Percentiles rank a stretch among this genome's conserved stretches.
Conservation (phyloP, 1,139 yeast genomes). For the Taiozyma sp. region DNA sequence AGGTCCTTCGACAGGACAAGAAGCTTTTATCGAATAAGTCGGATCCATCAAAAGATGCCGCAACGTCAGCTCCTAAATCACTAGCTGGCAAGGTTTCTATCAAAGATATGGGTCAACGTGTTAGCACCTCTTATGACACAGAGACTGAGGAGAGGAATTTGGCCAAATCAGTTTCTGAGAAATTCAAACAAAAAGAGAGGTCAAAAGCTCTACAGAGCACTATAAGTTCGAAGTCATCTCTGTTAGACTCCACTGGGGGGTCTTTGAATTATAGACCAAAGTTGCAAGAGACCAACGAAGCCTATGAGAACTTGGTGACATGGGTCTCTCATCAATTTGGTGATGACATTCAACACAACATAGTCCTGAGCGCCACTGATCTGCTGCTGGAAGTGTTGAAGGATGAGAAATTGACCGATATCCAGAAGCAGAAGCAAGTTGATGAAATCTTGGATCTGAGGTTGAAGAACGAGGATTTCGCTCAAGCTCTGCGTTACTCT, state of each 20-base stretch:
- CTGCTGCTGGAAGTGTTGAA: conserved; percentile 57
- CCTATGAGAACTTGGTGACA: conserved; percentile 41
- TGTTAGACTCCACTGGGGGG: conserved; percentile 31
- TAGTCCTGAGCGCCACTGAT: conserved; percentile 57
- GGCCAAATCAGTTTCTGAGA: conserved; percentile 22
- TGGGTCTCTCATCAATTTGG: conserved; percentile 48
- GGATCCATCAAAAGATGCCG: conserved; percentile 39
- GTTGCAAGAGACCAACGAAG: conserved; percentile 38
- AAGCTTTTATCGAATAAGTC: conserved; percentile 37
- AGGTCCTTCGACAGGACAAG: conserved; percentile 60
- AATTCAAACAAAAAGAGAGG: conserved; percentile 11
- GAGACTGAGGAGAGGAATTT: conserved; percentile 18
- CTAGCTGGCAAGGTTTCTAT: conserved; percentile 60
- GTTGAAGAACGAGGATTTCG: conserved; percentile 44
- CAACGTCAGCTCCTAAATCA: conserved; percentile 61
- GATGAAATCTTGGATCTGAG: conserved; percentile 44
- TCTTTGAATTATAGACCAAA: conserved; percentile 48
- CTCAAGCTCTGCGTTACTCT: conserved; percentile 47
- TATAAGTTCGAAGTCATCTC: conserved; percentile 19
- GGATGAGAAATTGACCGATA: conserved; percentile 39
- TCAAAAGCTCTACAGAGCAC: conserved; percentile 4
- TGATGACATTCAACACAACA: conserved; percentile 53
- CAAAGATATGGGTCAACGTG: conserved; percentile 66
- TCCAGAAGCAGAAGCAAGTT: conserved; percentile 33
- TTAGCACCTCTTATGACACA: conserved; percentile 7